Evolutionary conservation across 164 flowering plant species (phyloP).

Genomic region (Stephania yunnanensis): DNA sequence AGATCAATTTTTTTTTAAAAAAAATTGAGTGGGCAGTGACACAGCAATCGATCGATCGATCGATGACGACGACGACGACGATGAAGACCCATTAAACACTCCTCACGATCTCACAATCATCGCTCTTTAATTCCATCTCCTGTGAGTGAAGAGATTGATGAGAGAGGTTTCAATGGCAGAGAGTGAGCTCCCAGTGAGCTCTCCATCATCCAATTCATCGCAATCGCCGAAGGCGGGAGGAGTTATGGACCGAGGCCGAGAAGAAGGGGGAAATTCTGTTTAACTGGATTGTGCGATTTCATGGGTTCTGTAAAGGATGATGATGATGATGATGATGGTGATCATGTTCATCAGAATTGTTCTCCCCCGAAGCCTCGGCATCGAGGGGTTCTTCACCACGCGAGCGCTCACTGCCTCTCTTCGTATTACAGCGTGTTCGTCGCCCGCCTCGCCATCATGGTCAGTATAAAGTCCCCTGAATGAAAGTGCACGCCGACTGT

Average conservation of each 20-base stretch:
- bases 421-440: conserved; percentile 94
- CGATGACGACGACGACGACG: too few relatives aligned
- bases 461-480: conserved; percentile 16
- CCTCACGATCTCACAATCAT: background rate
- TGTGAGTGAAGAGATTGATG: background rate
- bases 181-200: conserved; percentile 20
- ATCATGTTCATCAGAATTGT: conserved; percentile 3
- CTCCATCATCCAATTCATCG: conserved; percentile 19
- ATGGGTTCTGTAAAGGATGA: conserved; percentile 12
- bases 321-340: conserved; percentile 1
- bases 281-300: conserved; percentile 25
- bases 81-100: background rate
- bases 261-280: conserved; percentile 15
- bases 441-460: conserved; percentile 95
- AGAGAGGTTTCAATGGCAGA: conserved; percentile 1
- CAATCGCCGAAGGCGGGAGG: conserved; percentile 11
- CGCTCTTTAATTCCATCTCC: background rate
- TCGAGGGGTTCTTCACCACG: conserved; percentile 40
- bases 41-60: conserved; percentile 16
- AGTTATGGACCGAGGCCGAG: conserved; percentile 15
- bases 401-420: conserved; percentile 56
- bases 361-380: conserved; percentile 15
- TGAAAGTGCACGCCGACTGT: too few relatives aligned
- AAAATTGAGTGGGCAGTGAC: conserved; percentile 59
- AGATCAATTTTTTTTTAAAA: conserved; percentile 17